Percentiles rank a stretch among this genome's conserved stretches.
phyloP scores from a whole-genome alignment of 2,329 filamentous ascomycete genomes.

The Arachnopeziza araneosa region DNA sequence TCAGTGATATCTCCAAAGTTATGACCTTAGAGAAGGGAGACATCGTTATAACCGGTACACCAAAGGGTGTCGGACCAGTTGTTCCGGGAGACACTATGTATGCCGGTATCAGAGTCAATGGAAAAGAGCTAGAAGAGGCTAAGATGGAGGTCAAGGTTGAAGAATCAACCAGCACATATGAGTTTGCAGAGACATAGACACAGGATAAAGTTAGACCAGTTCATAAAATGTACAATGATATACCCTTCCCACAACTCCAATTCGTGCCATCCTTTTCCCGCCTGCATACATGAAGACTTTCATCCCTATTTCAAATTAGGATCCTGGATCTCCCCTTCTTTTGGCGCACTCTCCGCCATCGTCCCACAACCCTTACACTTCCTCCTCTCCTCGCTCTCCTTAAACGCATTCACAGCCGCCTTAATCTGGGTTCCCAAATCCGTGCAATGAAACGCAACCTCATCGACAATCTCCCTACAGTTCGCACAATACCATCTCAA shows the following conservation, averaged over 20 bases:
- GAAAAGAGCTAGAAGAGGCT: constrained; percentile 79
- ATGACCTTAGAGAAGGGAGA: constrained; percentile 93
- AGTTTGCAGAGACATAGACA: constrained; percentile 60
- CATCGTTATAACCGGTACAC: constrained; percentile 92
- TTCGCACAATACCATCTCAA: constrained; percentile 84
- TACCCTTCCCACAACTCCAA: background rate
- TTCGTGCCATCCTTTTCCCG: too few species aligned
- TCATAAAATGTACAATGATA: background rate
- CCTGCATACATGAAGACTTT: too few species aligned
- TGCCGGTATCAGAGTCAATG: constrained; percentile 72
- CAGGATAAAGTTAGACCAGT: background rate
- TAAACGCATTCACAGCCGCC: constrained; percentile 78
- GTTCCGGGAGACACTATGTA: constrained; percentile 81
- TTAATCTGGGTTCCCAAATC: constrained; percentile 95
- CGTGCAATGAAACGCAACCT: constrained; percentile 81
- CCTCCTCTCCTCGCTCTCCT: constrained; percentile 60
- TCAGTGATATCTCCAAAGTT: constrained; percentile 89
- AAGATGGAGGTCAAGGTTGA: constrained; percentile 78
- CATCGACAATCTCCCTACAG: constrained; percentile 72
- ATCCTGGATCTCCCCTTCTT: constrained; percentile 51
- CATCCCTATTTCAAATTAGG: constrained; percentile 40
- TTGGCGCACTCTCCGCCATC: constrained; percentile 66
- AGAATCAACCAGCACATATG: constrained; percentile 72
- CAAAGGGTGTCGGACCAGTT: constrained; percentile 88
- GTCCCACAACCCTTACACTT: constrained; percentile 73